Conservation (phyloP, 148 eudicot genomes). For the Nepenthes mirabilis region DNA sequence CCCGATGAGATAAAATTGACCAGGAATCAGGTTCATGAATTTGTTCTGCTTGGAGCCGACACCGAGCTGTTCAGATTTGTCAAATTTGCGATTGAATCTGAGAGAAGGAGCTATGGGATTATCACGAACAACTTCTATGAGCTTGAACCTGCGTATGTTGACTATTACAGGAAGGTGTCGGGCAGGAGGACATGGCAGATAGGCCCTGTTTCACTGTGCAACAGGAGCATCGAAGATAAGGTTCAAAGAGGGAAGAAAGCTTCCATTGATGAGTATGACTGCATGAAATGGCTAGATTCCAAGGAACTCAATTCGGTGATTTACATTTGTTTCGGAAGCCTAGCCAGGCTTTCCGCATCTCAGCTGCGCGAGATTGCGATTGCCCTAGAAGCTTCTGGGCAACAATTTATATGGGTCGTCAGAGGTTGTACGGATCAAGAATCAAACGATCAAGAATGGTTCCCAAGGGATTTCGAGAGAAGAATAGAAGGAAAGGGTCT, state of each 20-base stretch:
- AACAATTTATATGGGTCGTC: conserved; percentile 52
- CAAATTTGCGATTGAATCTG: conserved; percentile 12
- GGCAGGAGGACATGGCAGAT: conserved; percentile 43
- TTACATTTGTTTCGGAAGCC: conserved; percentile 44
- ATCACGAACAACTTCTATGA: conserved; percentile 53
- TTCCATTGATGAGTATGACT: conserved; percentile 26
- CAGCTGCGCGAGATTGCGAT: conserved; percentile 39
- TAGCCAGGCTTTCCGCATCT: not conserved
- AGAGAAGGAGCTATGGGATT: conserved; percentile 31
- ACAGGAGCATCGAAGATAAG: conserved; percentile 17
- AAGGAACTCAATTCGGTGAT: conserved; percentile 40
- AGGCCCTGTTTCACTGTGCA: conserved; percentile 39
- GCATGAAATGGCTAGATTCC: conserved; percentile 49
- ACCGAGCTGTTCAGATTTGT: not conserved
- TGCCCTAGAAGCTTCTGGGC: conserved; percentile 39
- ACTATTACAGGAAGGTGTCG: conserved; percentile 22
- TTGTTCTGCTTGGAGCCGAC: not conserved
- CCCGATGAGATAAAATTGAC: conserved; percentile 25
- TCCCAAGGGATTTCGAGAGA: conserved; percentile 19
- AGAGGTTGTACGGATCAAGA: conserved; percentile 6
- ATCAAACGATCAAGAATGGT: conserved; percentile 15
- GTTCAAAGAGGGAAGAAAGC: conserved; percentile 27
- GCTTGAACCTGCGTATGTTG: conserved; percentile 50
- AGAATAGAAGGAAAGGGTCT: conserved; percentile 17
- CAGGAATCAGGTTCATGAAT: conserved; percentile 10